These are phyloP conservation scores for Mycena epipterygia DNA, from an alignment of 768 basidiomycete genomes.

Conservation along the genomic window DNA sequence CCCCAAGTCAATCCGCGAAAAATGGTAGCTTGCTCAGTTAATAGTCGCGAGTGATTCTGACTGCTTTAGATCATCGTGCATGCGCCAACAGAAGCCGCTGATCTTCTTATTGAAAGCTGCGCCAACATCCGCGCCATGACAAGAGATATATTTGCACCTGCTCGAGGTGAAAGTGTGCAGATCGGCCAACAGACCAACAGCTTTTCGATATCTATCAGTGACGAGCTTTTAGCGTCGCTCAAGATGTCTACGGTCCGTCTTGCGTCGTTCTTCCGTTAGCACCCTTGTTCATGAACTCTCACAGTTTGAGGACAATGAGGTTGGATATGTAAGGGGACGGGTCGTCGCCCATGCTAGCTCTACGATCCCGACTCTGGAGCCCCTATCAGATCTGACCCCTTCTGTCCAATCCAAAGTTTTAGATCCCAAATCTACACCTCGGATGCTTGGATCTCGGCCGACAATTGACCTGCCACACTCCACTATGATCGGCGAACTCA, in stretches of 20 bases:
- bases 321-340: conserved; percentile 93
- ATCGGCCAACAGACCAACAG: conserved; percentile 97
- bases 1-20: conserved; percentile 97
- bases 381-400: conserved; percentile 53
- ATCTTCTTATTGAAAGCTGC: conserved; percentile 84
- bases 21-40: conserved; percentile 62
- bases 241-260: conserved; percentile 87
- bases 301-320: conserved; percentile 98
- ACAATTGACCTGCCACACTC: conserved; percentile 82
- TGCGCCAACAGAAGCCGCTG: conserved; percentile 75
- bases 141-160: conserved; percentile 89
- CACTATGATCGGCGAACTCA: conserved; percentile 97
- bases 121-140: conserved; percentile 91
- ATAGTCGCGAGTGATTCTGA: conserved; percentile 9
- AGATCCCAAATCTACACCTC: conserved; percentile 46
- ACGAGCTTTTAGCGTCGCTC: conserved; percentile 83
- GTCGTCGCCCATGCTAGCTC: conserved; percentile 89
- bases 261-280: neutral
- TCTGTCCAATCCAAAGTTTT: conserved; percentile 41
- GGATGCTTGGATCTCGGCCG: conserved; percentile 75
- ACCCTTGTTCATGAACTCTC: conserved; percentile 9
- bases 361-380: conserved; percentile 90
- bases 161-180: conserved; percentile 80
- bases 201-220: conserved; percentile 94
- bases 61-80: conserved; percentile 86